A percentile compares a stretch with the other conserved stretches of the same genome.
Conservation (phyloP, 2,329 filamentous ascomycete species). For the Juglanconis oblonga region DNA sequence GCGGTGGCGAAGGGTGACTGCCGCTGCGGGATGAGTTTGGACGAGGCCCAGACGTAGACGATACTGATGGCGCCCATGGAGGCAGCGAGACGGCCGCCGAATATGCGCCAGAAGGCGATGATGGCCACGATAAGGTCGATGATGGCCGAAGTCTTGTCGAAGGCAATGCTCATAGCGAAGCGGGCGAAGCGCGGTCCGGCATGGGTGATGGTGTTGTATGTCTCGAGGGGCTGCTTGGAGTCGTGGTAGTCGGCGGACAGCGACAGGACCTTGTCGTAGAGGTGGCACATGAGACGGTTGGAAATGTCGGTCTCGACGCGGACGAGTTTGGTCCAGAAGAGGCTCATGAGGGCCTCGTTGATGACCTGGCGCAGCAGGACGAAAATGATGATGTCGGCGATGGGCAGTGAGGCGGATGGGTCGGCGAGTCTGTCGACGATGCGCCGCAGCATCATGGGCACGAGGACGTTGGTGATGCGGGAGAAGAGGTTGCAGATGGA, state of each 20-base stretch:
- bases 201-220: neutral
- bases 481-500: neutral
- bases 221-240: neutral
- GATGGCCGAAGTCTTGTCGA: neutral
- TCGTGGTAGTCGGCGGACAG: constrained; percentile 1
- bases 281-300: neutral
- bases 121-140: neutral
- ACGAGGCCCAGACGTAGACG: neutral
- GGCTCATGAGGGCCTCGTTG: neutral
- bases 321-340: neutral
- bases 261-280: neutral
- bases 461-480: neutral
- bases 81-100: neutral
- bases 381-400: neutral
- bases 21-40: neutral
- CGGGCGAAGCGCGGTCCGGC: neutral
- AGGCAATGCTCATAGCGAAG: neutral
- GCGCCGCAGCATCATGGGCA: neutral
- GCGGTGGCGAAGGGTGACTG: neutral
- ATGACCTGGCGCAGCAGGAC: neutral
- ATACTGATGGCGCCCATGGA: neutral
- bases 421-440: neutral
- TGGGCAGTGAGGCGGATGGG: neutral
- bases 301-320: neutral
- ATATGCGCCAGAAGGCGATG: neutral